Evolutionary conservation across 2,329 filamentous ascomycete species (phyloP), one percentile per base, ranked within the genome.

Genomic region (Malbranchea zuffiana): DNA sequence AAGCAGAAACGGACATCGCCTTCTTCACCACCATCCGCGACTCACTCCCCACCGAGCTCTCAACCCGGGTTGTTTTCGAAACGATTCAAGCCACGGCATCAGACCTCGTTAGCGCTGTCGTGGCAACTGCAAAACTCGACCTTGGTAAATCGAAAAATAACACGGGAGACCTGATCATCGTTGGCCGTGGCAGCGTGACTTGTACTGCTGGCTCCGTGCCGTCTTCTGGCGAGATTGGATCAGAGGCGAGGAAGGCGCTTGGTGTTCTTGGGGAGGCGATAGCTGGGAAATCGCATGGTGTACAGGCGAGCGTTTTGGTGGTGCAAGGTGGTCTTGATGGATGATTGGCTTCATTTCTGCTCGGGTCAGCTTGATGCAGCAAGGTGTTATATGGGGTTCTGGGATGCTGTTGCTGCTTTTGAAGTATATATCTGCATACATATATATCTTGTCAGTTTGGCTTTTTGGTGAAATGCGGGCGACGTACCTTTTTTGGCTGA

Each of bases 241-340:
- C 45, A 4, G 57, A 60, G 17, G 50, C 53, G 1, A 41, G 46
- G 2, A 46, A 44, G 25, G 53, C 49, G 11, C 40, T 63, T 15
- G 61, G 61, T 4, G 43, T 50, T 1, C 41, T 62, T 3, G 58
- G 54, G 2, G 52, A 58, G 10, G 56, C 52, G 3, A 52, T 66
- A 53, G 66, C 68, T 39, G 57, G 80, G n/a, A 68, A 76, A 28
- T 67, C 67, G 35, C 66, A 65, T 29, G 71, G 68, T 8, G 57
- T 81, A n/a, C 71, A 68, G 44, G 74, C 78, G 0, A 84, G 80
- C 55, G 60, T 86, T 17, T 61, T 86, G 36, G 72, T 86, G 37
- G 68, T 87, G 18, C 77, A 84, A 59, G 79, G 78, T 24, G 65
- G 34, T 6, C 29, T 32, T 11, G 38, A 41, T 15, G 18, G 29